Percentiles rank a stretch among this genome's conserved stretches.
Evolutionary conservation across 352 stramenopile genomes (phyloP).

Genomic region (Globisporangium heterothallicum): DNA sequence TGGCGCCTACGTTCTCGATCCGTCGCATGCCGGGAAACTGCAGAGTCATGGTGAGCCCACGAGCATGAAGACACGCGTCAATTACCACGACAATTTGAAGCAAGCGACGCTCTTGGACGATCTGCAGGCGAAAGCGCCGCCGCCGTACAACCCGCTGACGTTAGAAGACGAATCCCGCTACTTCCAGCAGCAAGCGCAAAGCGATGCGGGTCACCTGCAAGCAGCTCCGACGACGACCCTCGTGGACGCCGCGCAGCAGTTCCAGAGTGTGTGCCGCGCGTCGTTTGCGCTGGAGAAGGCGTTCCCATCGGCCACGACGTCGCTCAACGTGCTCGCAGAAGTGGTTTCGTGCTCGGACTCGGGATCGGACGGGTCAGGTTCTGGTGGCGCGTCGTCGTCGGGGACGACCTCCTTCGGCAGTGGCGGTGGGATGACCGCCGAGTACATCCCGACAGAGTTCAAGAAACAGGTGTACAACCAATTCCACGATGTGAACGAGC

Average conservation of each 20-base stretch:
- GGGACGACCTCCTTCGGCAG: constrained; percentile 31
- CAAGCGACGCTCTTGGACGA: constrained; percentile 73
- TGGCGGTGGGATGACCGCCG: constrained; percentile 49
- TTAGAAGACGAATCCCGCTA: constrained; percentile 81
- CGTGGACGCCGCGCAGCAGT: constrained; percentile 32
- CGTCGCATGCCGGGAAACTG: constrained; percentile 57
- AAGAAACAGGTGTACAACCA: constrained; percentile 86
- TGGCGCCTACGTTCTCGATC: constrained; percentile 76
- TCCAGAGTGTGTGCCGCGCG: constrained; percentile 33
- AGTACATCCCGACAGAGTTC: constrained; percentile 81
- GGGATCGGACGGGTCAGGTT: constrained; percentile 37
- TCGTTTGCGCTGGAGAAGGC: constrained; percentile 47
- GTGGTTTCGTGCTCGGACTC: constrained; percentile 61
- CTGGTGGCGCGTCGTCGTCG: constrained; percentile 29
- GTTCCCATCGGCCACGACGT: constrained; percentile 44
- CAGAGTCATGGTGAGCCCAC: constrained; percentile 23
- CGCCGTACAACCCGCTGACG: constrained; percentile 71
- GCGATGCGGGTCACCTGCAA: constrained; percentile 9
- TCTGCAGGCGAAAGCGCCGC: constrained; percentile 37
- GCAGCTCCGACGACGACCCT: background rate
- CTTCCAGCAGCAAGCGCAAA: constrained; percentile 57
- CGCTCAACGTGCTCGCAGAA: constrained; percentile 55
- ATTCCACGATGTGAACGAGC: constrained; percentile 80
- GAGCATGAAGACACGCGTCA: constrained; percentile 26
- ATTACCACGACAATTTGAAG: constrained; percentile 47